These are phyloP conservation scores for Fusarium penzigii DNA, from an alignment of 2,329 filamentous ascomycete species.

Conservation along the genomic window DNA sequence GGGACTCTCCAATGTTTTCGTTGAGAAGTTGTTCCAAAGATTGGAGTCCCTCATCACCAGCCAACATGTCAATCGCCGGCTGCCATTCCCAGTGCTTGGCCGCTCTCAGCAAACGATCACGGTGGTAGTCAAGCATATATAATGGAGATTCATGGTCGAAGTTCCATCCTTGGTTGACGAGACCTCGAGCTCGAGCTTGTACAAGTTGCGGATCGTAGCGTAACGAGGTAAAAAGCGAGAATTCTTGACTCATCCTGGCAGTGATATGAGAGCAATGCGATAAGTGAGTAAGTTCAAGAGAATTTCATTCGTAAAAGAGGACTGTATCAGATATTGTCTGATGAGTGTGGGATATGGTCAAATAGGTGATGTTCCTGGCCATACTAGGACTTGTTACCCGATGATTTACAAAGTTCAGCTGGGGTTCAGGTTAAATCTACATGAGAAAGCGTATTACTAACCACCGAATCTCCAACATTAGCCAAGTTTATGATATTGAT, in stretches of 20 bases:
- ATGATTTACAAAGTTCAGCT: too few species aligned
- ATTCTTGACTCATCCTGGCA: constrained; percentile 42
- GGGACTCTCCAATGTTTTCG: constrained; percentile 37
- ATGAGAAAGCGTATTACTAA: background rate
- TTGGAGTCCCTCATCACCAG: constrained; percentile 47
- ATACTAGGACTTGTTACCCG: too few species aligned
- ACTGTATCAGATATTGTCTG: too few species aligned
- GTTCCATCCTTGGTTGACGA: constrained; percentile 53
- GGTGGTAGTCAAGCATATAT: constrained; percentile 80
- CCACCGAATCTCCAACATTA: background rate
- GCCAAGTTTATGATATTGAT: background rate
- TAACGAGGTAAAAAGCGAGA: constrained; percentile 69
- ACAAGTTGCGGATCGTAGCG: constrained; percentile 67
- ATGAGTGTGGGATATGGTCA: too few species aligned
- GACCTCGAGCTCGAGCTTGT: constrained; percentile 39
- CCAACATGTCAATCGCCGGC: constrained; percentile 44
- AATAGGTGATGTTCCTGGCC: too few species aligned
- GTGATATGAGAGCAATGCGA: background rate
- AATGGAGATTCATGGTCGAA: constrained; percentile 58
- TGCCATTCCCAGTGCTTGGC: constrained; percentile 59
- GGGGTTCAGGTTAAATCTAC: background rate
- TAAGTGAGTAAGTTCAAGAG: background rate
- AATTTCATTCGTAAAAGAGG: background rate
- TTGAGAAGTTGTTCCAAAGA: constrained; percentile 37
- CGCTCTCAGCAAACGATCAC: constrained; percentile 72